Percentiles rank a stretch among this genome's conserved stretches.
phyloP scores from a whole-genome alignment of 1,139 yeast species.

The Protomyces lactucae-debilis region DNA sequence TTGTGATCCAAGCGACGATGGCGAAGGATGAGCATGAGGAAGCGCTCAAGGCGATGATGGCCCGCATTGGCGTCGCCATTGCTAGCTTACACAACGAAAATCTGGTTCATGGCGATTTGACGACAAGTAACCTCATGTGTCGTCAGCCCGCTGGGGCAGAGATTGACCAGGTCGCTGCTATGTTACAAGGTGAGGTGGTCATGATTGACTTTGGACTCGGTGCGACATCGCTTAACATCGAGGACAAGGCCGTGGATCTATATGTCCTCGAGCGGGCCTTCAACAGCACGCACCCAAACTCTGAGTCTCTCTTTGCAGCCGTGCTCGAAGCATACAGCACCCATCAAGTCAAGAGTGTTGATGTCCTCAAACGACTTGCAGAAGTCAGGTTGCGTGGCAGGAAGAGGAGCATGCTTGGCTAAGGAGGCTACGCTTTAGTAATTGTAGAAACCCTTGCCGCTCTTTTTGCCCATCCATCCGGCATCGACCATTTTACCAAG shows the following conservation, averaged over 20 bases:
- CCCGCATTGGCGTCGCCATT: slow-evolving; percentile 60
- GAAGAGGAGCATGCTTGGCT: slow-evolving; percentile 91
- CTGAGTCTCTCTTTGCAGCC: slow-evolving; percentile 59
- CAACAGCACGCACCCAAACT: slow-evolving; percentile 78
- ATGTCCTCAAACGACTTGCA: slow-evolving; percentile 58
- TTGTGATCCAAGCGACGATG: slow-evolving; percentile 42
- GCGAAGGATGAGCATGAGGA: slow-evolving; percentile 33
- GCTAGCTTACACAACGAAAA: slow-evolving; percentile 71
- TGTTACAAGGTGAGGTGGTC: slow-evolving; percentile 41
- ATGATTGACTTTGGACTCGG: slow-evolving; percentile 90
- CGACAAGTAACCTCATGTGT: slow-evolving; percentile 79
- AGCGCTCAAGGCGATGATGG: slow-evolving; percentile 30
- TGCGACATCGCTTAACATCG: slow-evolving; percentile 69
- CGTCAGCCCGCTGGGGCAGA: slow-evolving; percentile 34
- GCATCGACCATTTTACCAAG: slow-evolving; percentile 45
- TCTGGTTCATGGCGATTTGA: slow-evolving; percentile 89
- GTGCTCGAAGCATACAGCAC: slow-evolving; percentile 63
- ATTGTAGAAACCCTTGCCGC: slow-evolving; percentile 46
- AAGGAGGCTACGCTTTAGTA: slow-evolving; percentile 33
- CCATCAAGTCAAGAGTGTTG: slow-evolving; percentile 35
- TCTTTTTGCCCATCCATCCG: slow-evolving; percentile 45
- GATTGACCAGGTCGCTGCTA: background rate
- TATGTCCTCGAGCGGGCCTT: slow-evolving; percentile 93
- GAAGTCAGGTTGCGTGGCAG: slow-evolving; percentile 90
- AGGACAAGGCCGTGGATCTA: slow-evolving; percentile 93